A percentile compares a stretch with the other conserved stretches of the same genome.
Conservation (phyloP, 2,329 filamentous ascomycete species). For the Verticillium albo-atrum region DNA sequence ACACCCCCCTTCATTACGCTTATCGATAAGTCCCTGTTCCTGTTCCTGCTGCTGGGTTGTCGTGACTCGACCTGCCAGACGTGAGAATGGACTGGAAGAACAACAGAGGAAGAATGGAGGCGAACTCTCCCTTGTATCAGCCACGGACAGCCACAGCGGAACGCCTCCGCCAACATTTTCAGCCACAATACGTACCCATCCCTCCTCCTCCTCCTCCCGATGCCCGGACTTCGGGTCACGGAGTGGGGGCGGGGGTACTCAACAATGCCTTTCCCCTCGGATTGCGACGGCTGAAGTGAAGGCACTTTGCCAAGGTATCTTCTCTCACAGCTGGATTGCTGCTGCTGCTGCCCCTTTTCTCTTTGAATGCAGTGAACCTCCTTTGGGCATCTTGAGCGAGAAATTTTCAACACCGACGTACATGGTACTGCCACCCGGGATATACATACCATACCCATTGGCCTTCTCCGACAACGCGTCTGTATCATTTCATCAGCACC, state of each 20-base stretch:
- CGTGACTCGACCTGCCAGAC: background rate
- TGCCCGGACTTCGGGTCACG: background rate
- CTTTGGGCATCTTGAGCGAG: background rate
- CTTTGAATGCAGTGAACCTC: background rate
- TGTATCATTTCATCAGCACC: slow-evolving; percentile 6
- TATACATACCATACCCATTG: background rate
- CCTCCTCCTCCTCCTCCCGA: background rate
- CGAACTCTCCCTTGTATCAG: background rate
- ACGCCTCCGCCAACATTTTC: background rate
- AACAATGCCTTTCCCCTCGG: background rate
- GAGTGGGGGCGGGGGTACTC: background rate
- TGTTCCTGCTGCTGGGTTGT: background rate
- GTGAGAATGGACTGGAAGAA: no score
- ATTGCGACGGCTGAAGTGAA: background rate
- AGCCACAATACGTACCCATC: no score
- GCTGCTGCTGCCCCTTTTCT: background rate
- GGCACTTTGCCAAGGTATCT: background rate
- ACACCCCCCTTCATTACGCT: background rate
- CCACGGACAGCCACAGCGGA: background rate
- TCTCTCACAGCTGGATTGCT: no score
- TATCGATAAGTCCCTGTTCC: background rate
- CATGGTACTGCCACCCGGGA: background rate
- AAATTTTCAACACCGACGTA: background rate
- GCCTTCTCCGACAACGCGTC: background rate
- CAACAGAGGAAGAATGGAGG: no score